Percentiles rank a stretch among this genome's conserved stretches.
phyloP scores from a whole-genome alignment of 768 basidiomycete genomes.

The Boletus pseudopeckii region DNA sequence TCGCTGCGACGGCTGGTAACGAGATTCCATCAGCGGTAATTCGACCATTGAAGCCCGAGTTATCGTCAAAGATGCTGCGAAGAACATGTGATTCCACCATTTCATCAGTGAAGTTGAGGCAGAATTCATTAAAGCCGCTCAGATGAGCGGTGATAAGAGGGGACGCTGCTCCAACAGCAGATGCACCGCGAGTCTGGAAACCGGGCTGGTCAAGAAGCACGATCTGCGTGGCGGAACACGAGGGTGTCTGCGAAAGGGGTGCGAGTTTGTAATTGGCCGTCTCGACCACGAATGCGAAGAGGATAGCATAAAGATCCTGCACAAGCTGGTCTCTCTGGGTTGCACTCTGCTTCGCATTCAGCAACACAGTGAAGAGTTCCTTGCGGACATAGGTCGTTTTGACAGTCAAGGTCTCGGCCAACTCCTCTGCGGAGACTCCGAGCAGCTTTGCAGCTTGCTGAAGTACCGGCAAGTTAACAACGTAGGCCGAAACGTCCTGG shows the following conservation, averaged over 20 bases:
- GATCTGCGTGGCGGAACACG: slow-evolving; percentile 45
- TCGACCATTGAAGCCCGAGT: slow-evolving; percentile 42
- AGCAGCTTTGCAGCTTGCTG: slow-evolving; percentile 48
- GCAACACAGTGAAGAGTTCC: slow-evolving; percentile 55
- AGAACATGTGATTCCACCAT: slow-evolving; percentile 55
- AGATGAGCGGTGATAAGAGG: slow-evolving; percentile 55
- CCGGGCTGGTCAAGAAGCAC: slow-evolving; percentile 54
- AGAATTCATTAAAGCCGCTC: slow-evolving; percentile 61
- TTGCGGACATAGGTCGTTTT: slow-evolving; percentile 56
- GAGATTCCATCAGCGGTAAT: slow-evolving; percentile 50
- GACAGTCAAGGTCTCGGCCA: slow-evolving; percentile 52
- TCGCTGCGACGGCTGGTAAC: slow-evolving; percentile 44
- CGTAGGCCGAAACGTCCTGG: slow-evolving; percentile 50
- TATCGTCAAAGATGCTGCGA: slow-evolving; percentile 52
- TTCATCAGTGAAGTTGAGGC: slow-evolving; percentile 58
- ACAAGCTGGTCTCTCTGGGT: slow-evolving; percentile 53
- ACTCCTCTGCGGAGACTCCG: slow-evolving; percentile 51
- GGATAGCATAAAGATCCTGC: slow-evolving; percentile 58
- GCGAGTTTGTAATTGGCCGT: slow-evolving; percentile 58
- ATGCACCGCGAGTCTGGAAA: slow-evolving; percentile 50
- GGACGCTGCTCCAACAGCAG: slow-evolving; percentile 37
- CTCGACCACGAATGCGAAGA: slow-evolving; percentile 62
- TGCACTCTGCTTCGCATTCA: slow-evolving; percentile 49
- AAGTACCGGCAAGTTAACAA: slow-evolving; percentile 45
- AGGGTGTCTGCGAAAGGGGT: slow-evolving; percentile 39